These are phyloP conservation scores for Letharia columbiana DNA, from an alignment of 495 filamentous ascomycete genomes.

Conservation along the genomic window DNA sequence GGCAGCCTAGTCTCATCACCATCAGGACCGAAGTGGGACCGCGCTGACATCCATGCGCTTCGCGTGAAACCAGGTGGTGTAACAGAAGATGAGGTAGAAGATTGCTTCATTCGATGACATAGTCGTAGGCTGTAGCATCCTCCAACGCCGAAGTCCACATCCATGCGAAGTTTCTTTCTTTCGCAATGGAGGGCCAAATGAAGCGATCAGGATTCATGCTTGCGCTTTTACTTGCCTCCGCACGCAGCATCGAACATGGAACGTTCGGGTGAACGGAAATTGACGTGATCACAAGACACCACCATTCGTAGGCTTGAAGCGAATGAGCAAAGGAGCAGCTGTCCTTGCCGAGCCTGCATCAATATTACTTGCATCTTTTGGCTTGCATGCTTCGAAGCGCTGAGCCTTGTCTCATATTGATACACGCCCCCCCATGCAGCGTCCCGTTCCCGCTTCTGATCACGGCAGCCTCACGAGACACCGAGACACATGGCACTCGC, in stretches of 20 bases:
- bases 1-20: background rate
- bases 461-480: conserved; percentile 18
- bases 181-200: background rate
- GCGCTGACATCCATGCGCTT: background rate
- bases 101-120: background rate
- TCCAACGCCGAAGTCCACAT: background rate
- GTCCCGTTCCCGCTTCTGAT: conserved; percentile 19
- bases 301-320: background rate
- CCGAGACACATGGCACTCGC: conserved; percentile 19
- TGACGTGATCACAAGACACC: background rate
- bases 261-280: background rate
- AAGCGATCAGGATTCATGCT: background rate
- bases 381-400: conserved; percentile 11
- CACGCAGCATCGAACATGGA: background rate
- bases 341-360: background rate
- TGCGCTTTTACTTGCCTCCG: background rate
- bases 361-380: conserved; percentile 5
- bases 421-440: conserved; percentile 19
- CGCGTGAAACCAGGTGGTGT: background rate
- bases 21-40: background rate
- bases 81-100: background rate
- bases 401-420: conserved; percentile 5
- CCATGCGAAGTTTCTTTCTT: background rate
- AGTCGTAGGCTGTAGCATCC: background rate
- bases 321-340: background rate